Percentiles rank a stretch among this genome's conserved stretches.
phyloP scores from a whole-genome alignment of 2,329 filamentous ascomycete species.

The Zasmidium citrigriseum region DNA sequence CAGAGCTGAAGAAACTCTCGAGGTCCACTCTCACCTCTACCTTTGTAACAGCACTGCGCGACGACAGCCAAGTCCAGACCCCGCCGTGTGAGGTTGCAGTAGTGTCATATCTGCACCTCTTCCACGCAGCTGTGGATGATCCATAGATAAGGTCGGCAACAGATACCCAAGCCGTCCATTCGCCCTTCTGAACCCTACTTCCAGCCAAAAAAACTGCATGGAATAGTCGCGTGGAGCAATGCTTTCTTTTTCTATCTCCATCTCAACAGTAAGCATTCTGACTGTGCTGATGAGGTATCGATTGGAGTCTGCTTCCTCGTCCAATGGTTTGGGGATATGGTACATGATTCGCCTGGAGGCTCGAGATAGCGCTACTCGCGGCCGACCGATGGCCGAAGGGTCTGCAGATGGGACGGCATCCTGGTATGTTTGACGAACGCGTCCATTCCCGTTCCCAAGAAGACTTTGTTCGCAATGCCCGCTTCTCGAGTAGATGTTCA shows the following conservation, averaged over 20 bases:
- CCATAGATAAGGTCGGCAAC: neutral
- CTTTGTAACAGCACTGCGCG: neutral
- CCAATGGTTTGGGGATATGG: neutral
- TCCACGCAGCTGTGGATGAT: too few relatives aligned
- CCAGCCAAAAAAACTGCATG: neutral
- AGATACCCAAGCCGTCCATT: neutral
- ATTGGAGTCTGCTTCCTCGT: neutral
- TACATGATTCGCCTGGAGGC: neutral
- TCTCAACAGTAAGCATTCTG: too few relatives aligned
- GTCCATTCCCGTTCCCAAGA: too few relatives aligned
- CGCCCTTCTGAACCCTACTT: neutral
- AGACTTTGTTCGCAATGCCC: too few relatives aligned
- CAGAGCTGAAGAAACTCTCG: too few relatives aligned
- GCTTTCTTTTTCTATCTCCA: neutral
- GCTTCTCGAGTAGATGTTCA: too few relatives aligned
- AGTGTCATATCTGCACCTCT: too few relatives aligned
- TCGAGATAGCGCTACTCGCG: neutral
- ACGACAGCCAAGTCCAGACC: neutral
- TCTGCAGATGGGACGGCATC: too few relatives aligned
- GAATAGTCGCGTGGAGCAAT: neutral
- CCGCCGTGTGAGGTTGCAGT: neutral
- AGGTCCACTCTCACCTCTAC: neutral
- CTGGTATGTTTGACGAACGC: too few relatives aligned
- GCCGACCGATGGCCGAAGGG: neutral
- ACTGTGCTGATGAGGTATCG: neutral